A percentile compares a stretch with the other conserved stretches of the same genome.
Conservation (phyloP, 177 flowering plant genomes). For the Vitis hybrid region DNA sequence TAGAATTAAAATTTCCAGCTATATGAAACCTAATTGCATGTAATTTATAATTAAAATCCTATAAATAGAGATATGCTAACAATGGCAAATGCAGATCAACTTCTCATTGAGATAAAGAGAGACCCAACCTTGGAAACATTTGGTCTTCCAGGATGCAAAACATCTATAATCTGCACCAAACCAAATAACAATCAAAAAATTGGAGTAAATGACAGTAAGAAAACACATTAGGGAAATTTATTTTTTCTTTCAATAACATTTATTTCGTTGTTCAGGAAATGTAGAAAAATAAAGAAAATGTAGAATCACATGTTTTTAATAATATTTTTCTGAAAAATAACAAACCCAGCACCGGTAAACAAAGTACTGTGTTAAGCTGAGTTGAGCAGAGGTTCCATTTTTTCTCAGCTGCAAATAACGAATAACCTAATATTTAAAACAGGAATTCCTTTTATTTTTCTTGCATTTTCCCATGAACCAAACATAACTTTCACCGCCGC, state of each 20-base stretch:
- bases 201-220: too few relatives aligned
- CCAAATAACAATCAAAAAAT: not conserved
- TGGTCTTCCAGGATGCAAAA: conserved; percentile 71
- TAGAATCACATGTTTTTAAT: too few relatives aligned
- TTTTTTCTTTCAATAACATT: too few relatives aligned
- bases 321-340: too few relatives aligned
- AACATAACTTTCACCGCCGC: too few relatives aligned
- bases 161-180: conserved; percentile 57
- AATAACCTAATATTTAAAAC: not conserved
- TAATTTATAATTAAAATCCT: too few relatives aligned
- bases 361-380: not conserved
- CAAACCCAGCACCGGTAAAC: not conserved
- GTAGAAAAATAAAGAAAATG: too few relatives aligned
- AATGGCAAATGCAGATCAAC: not conserved
- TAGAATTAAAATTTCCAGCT: too few relatives aligned
- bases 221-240: too few relatives aligned
- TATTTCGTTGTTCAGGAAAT: too few relatives aligned
- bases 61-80: too few relatives aligned
- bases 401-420: not conserved
- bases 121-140: conserved; percentile 62
- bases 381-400: not conserved
- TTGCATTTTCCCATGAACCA: not conserved
- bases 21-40: too few relatives aligned
- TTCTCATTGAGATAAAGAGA: not conserved
- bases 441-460: not conserved